Percentiles rank a stretch among this genome's conserved stretches.
phyloP scores from a whole-genome alignment of 192 early-diverging fungal genomes.

The Phlyctochytrium arcticum region DNA sequence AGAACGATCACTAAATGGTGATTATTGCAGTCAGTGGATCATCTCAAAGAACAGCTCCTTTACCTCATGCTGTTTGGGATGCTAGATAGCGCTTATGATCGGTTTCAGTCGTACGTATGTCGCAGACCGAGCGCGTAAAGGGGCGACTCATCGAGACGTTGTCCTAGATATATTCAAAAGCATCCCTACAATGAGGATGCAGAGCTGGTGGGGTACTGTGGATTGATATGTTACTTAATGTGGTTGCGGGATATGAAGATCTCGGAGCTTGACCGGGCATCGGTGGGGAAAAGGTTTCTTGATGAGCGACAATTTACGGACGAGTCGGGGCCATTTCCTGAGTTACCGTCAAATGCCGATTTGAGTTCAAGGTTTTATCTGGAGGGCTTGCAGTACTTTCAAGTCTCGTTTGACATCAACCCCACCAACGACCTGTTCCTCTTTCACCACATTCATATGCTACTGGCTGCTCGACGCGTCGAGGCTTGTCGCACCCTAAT shows the following conservation, averaged over 20 bases:
- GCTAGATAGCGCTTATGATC: constrained; percentile 14
- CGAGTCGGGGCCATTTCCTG: too few species aligned
- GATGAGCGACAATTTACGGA: too few species aligned
- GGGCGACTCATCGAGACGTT: not conserved
- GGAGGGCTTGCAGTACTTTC: constrained; percentile 17
- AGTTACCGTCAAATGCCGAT: constrained; percentile 10
- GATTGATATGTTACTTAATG: constrained; percentile 15
- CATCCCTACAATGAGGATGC: constrained; percentile 26
- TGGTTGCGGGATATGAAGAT: constrained; percentile 21
- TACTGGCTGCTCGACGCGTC: too few species aligned
- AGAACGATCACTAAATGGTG: not conserved
- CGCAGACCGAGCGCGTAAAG: not conserved
- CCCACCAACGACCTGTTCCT: constrained; percentile 12
- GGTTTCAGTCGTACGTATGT: constrained; percentile 6
- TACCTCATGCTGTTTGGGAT: constrained; percentile 24
- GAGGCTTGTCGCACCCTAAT: too few species aligned
- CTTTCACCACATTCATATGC: constrained; percentile 17
- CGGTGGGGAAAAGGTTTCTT: too few species aligned
- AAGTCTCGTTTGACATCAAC: constrained; percentile 9
- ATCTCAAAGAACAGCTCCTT: constrained; percentile 15
- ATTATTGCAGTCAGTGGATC: not conserved
- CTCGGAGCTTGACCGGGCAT: too few species aligned
- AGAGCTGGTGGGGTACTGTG: constrained; percentile 19
- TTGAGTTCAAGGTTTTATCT: constrained; percentile 15
- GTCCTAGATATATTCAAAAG: constrained; percentile 8